A percentile compares a stretch with the other conserved stretches of the same genome.
Evolutionary conservation across 129 eudicot species (phyloP).

Genomic region (Lonicera japonica): DNA sequence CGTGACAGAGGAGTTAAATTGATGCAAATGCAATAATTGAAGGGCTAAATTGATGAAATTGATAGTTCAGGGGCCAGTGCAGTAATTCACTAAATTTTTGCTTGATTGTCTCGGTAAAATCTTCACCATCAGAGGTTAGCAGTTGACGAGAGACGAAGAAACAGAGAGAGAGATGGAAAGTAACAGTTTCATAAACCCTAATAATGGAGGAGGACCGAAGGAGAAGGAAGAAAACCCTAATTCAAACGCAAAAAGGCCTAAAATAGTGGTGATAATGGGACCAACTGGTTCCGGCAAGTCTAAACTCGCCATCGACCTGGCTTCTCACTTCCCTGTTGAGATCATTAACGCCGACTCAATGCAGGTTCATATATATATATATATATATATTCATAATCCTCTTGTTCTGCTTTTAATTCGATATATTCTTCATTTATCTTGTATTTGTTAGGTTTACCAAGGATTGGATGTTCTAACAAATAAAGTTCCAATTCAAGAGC

Average conservation of each 20-base stretch:
- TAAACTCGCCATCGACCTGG: conserved; percentile 70
- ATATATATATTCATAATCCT: neutral
- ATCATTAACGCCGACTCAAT: conserved; percentile 92
- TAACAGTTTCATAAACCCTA: conserved; percentile 3
- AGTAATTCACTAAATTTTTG: no score
- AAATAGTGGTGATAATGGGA: conserved; percentile 87
- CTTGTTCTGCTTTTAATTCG: neutral
- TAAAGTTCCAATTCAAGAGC: conserved; percentile 72
- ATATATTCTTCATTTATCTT: neutral
- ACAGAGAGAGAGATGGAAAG: conserved; percentile 18
- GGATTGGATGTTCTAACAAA: conserved; percentile 92
- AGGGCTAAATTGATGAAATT: no score
- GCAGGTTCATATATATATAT: conserved; percentile 42
- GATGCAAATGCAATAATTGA: no score
- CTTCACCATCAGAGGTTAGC: no score
- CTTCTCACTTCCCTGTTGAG: conserved; percentile 72
- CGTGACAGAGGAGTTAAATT: no score
- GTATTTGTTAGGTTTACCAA: conserved; percentile 45
- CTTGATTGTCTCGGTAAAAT: no score
- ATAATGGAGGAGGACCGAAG: neutral
- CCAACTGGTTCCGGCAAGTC: conserved; percentile 95
- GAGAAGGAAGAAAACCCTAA: conserved; percentile 4
- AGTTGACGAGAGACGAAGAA: no score
- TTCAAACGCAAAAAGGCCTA: conserved; percentile 34
- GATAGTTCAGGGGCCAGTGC: no score